Conservation (phyloP, 2,329 filamentous ascomycete species). For the Aureobasidium subglaciale region DNA sequence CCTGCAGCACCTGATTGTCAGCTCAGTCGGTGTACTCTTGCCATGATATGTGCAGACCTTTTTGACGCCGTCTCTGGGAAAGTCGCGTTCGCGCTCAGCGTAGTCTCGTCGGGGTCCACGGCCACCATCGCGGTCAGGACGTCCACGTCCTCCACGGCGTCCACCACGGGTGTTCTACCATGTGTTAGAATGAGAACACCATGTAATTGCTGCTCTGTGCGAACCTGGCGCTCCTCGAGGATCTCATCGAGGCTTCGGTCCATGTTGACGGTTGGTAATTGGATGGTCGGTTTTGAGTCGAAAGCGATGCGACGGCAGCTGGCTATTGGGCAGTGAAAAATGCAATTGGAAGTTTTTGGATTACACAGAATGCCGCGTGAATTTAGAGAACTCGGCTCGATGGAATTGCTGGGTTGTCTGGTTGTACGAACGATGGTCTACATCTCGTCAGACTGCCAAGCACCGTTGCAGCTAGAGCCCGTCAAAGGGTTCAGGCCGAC, state of each 20-base stretch:
- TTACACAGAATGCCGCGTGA: no score
- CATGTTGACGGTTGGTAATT: slow-evolving; percentile 36
- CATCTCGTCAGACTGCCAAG: background rate
- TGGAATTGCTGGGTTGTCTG: background rate
- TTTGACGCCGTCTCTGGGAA: slow-evolving; percentile 79
- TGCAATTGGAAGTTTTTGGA: background rate
- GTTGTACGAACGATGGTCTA: background rate
- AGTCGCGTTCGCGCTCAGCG: slow-evolving; percentile 48
- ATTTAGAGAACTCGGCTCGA: no score
- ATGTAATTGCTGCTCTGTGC: slow-evolving; percentile 14
- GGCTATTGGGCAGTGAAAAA: background rate
- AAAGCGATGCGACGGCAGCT: background rate
- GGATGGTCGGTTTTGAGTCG: background rate
- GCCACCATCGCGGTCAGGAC: slow-evolving; percentile 21
- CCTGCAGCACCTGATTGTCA: slow-evolving; percentile 16
- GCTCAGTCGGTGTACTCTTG: background rate
- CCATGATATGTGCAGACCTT: slow-evolving; percentile 53
- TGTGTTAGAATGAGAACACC: background rate
- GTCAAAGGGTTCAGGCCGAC: background rate
- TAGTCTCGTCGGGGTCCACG: slow-evolving; percentile 25
- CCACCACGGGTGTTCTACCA: slow-evolving; percentile 18
- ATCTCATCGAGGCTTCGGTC: slow-evolving; percentile 60
- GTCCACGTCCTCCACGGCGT: slow-evolving; percentile 20
- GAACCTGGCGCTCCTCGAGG: slow-evolving; percentile 54
- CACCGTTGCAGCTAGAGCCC: background rate